Evolutionary conservation across 805 yeast genomes (phyloP).

Genomic region (Lipomyces sp.): DNA sequence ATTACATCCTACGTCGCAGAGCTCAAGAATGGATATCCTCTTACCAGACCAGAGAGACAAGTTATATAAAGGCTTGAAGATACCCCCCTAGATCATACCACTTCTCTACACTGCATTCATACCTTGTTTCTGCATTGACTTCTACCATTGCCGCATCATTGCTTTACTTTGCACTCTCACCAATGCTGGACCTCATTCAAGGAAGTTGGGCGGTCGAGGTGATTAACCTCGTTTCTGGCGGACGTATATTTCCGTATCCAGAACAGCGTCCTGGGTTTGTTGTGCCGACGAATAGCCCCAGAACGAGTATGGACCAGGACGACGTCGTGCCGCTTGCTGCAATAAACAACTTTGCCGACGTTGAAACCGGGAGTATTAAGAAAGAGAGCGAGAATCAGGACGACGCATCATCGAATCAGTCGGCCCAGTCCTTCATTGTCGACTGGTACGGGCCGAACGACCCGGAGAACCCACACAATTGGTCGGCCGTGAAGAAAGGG

Average conservation of each 20-base stretch:
- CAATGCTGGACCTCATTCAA: conserved; percentile 5
- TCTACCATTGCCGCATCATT: too few species aligned
- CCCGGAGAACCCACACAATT: conserved; percentile 48
- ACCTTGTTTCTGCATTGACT: too few species aligned
- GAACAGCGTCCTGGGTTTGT: conserved; percentile 17
- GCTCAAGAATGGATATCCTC: too few species aligned
- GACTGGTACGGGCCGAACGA: conserved; percentile 30
- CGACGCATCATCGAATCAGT: not conserved
- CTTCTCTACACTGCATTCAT: too few species aligned
- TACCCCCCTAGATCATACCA: too few species aligned
- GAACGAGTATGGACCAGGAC: not conserved
- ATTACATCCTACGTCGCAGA: too few species aligned
- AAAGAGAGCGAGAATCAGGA: not conserved
- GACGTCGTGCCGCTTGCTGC: conserved; percentile 2
- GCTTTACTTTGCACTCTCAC: too few species aligned
- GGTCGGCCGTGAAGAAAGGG: conserved; percentile 47
- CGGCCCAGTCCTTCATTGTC: conserved; percentile 3
- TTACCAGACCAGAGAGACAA: too few species aligned
- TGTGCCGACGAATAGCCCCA: not conserved
- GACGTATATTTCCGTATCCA: conserved; percentile 13
- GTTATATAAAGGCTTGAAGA: too few species aligned
- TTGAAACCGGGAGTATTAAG: not conserved
- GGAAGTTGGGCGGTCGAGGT: conserved; percentile 13
- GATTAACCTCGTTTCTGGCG: conserved; percentile 17
- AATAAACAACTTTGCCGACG: not conserved